These are phyloP conservation scores for Helotiales sp. DNA, from an alignment of 2,329 filamentous ascomycete species.

Conservation along the genomic window DNA sequence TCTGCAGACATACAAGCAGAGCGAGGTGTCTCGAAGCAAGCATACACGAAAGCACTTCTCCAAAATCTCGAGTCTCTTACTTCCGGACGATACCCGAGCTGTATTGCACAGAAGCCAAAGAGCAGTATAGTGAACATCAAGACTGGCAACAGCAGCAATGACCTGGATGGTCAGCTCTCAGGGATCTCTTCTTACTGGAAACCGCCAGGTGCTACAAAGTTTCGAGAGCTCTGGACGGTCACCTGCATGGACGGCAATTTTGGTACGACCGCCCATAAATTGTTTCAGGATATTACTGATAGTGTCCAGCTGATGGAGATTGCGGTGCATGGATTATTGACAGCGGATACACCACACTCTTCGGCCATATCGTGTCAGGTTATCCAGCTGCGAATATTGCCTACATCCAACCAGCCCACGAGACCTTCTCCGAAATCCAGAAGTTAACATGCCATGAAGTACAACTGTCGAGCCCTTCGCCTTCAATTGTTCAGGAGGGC, in stretches of 20 bases:
- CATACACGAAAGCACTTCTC: too few relatives aligned
- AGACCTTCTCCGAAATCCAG: conserved; percentile 9
- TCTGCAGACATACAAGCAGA: too few relatives aligned
- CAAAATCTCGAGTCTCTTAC: too few relatives aligned
- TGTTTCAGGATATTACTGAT: background rate
- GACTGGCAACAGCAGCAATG: background rate
- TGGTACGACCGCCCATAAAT: background rate
- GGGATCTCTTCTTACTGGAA: conserved; percentile 3
- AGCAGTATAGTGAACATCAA: background rate
- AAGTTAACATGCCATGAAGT: background rate
- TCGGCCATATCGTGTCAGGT: conserved; percentile 16
- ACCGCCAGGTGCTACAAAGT: background rate
- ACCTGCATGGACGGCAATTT: conserved; percentile 3
- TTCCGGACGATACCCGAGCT: background rate
- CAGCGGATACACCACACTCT: conserved; percentile 1
- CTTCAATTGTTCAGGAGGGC: too few relatives aligned
- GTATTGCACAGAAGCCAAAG: background rate
- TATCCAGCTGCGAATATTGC: conserved; percentile 3
- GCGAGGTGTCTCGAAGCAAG: too few relatives aligned
- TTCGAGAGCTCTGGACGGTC: conserved; percentile 10
- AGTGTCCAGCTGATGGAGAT: conserved; percentile 7
- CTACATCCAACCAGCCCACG: conserved; percentile 7
- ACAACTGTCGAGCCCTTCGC: too few relatives aligned
- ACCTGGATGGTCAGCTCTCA: conserved; percentile 6
- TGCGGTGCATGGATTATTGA: conserved; percentile 15